Evolutionary conservation across 2,329 filamentous ascomycete genomes (phyloP), one percentile per base, ranked within the genome.

Genomic region (Aspergillus sp.): DNA sequence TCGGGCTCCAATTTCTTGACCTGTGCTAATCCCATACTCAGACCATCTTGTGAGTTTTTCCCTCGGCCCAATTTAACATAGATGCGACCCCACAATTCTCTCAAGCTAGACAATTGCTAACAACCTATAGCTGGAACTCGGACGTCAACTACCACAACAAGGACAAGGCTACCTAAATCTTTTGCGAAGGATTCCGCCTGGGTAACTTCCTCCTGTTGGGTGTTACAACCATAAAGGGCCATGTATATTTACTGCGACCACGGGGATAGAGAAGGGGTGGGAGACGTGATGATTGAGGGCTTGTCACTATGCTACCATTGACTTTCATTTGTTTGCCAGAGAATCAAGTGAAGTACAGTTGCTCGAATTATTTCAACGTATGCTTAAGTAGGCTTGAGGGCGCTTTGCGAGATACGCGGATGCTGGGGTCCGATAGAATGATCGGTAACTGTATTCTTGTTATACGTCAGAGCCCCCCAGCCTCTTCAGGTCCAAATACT

Each of bases 91-190:
- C 4, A 3, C 14, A 6, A n/a, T 38, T 38, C 11, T n/a, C 35
- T n/a, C 35, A 38, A 7, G 35, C 35, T 38, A 5, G 14, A 20
- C 7, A 14, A 61, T 64, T 59, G 65, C 55, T 49, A 32, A 26
- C 24, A n/a, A 35, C 14, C 32, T 8, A 48, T 65, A 90, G 88
- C 88, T 99, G 94, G 94, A 97, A 97, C 78, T 80, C 86, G 62
- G 82, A 81, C 54, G 91, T 96, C 81, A 97, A 97, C 86, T 93
- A 95, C 81, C 91, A 97, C 86, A 91, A 95, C 81, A 88, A 88
- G 80, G 87, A 95, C 80, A 90, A 89, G 83, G 62, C 67, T 45
- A 70, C 68, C 54, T 76, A 72, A 71, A 19, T 46, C 35, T 35
- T 46, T 13, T 38, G 45, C 24, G 16, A 47, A 40, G 17, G 43